Base-by-base conservation (phyloP, 169 alveolate species). In the Theileria parva region DNA sequence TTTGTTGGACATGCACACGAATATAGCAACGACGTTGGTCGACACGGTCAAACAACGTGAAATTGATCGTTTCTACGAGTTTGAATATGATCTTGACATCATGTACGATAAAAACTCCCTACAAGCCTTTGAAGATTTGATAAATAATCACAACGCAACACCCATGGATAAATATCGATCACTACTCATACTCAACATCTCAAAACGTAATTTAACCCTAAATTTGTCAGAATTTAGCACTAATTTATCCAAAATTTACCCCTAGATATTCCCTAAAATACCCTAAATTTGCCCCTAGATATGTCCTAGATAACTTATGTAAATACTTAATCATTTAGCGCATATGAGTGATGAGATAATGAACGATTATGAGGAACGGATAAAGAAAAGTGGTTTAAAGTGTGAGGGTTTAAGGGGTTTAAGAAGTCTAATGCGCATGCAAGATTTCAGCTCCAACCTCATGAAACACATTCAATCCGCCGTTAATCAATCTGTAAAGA, bases 1-100 rank as follows among this genome's bases (percentile, higher is more conserved):
- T 25, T 59, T 90, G 7, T 61, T 93, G 69, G 96, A 93, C 64
- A 92, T 90, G 85, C 96, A 93, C 71, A 93, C 96, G 37, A 93
- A 93, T 72, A 81, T 93, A 70, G 92, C 94, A 19, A 93, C 96
- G 19, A 91, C 86, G 25, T 76, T 93, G 53, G 95, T 93, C 0
- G 93, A 93, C 68, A 88, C 83, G 25, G 92, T 93, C 15, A 93
- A 89, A 85, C 89, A 79, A 27, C 73, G 95, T 32, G 96, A 93
- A 19, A 74, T 93, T 21, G 96, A 93, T 55, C 84, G 89, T 44
- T 88, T 57, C 77, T 90, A 90, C 69, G 94, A 90, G 76, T 83
- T 86, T 75, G 94, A 90, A 50, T 90, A 86, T 53, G 94, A 90
- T 73, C 72, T 90, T 60, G 92, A 86, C 77, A 64, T 85, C 59